These are phyloP conservation scores for Lipomyces sp. DNA, from an alignment of 805 yeast genomes.

Conservation along the genomic window DNA sequence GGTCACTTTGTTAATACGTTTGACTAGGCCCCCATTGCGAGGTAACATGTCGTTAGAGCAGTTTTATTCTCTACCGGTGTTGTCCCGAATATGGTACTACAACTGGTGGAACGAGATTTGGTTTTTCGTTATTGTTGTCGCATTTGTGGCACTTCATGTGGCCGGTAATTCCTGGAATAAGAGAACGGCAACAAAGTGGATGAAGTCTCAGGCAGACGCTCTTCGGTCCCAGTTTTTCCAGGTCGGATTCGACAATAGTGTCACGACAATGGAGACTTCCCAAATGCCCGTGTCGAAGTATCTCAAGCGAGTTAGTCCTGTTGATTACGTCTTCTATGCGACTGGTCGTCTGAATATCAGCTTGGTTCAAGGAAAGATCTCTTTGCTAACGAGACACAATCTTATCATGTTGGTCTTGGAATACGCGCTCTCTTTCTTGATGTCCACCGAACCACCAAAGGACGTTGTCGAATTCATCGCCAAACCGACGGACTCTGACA, in stretches of 20 bases:
- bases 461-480: conserved; percentile 68
- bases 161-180: conserved; percentile 67
- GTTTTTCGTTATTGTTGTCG: conserved; percentile 57
- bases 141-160: conserved; percentile 57
- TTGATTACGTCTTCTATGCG: conserved; percentile 72
- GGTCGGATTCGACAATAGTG: conserved; percentile 57
- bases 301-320: conserved; percentile 63
- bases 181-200: conserved; percentile 57
- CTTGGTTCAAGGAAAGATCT: conserved; percentile 62
- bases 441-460: conserved; percentile 54
- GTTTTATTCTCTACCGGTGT: conserved; percentile 61
- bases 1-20: not conserved
- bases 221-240: conserved; percentile 74
- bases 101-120: conserved; percentile 79
- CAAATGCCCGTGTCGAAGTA: conserved; percentile 44
- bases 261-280: conserved; percentile 33
- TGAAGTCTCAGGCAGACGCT: conserved; percentile 56
- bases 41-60: conserved; percentile 50
- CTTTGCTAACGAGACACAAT: conserved; percentile 80
- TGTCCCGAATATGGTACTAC: conserved; percentile 61
- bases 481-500: conserved; percentile 56
- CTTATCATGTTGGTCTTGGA: conserved; percentile 70
- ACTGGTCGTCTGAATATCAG: conserved; percentile 84
- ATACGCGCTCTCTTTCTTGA: conserved; percentile 58
- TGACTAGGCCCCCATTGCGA: conserved; percentile 11